Evolutionary conservation across 208 protist species (phyloP), one percentile per base, ranked within the genome.

Genomic region (Lotmaria passim): DNA sequence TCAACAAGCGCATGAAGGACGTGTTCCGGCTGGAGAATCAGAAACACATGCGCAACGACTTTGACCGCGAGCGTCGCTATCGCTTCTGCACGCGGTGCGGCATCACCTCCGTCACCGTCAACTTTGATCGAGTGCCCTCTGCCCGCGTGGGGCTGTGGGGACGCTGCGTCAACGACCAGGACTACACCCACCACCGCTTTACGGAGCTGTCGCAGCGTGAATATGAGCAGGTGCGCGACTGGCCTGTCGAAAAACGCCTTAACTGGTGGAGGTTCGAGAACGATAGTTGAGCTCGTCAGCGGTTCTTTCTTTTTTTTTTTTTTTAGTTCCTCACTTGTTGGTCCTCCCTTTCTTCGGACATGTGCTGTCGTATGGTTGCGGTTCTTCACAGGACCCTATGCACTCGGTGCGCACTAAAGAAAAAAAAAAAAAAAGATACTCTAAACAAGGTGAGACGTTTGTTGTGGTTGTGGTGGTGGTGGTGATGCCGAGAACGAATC

Each of bases 171-270:
- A 64, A 93, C 65, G 84, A 92, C 47, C 79, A 76, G 53, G 92
- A 96, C 65, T 96, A 96, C 83, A 94, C 89, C 4, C 92, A 96
- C 56, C 92, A 96, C 75, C 77, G 80, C 17, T 83, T 91, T 23
- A 73, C 70, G 2, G 87, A 93, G 14, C 44, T 96, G 10, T 86
- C 87, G 0, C 81, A 87, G 75, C 69, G 84, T 10, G 87, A 94
- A 75, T 93, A 96, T 62, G 73, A 91, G 64, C 69, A 76, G 30
- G 19, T 92, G 53, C 89, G 87, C 8, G 87, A 96, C 30, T 82
- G 69, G 79, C 82, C 91, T 0, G 53, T 86, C 28, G 85, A 91
- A 51, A 81, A 88, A 62, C 91, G 91, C 0, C 43, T 96, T 14
- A 73, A 89, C 33, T 93, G 91, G 87, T 96, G 91, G 91, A 64